Base-by-base conservation (phyloP, 306 rosid genomes). In the Lathyrus sativus region DNA sequence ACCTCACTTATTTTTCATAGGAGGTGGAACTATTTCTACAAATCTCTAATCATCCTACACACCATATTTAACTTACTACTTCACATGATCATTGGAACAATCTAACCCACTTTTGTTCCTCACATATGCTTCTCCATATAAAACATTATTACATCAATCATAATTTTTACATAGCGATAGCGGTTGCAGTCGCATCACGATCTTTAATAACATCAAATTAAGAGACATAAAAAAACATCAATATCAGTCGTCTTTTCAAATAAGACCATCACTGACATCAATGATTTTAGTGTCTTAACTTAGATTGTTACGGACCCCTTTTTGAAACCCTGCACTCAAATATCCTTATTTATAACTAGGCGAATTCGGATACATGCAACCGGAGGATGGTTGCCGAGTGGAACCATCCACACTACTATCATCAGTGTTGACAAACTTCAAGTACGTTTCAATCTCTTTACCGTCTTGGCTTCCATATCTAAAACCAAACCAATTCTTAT, bases 81-180 rank as follows among this genome's bases (percentile, higher is more conserved):
- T 68, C 45, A 45, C 95, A 90, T 81, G 86, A 29, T 91, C 92
- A 88, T 59, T 17, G 91, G 89, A 86, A 75, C 85, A 61, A 10
- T 55, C 4, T 70, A 79, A 79, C 29, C 72, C 65, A 75, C 50
- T 44, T 64, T 19, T 72, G 81, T 50, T 81, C 93, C 96, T 91
- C 91, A n/a, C 81, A 83, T 80, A 35, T 80, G 87, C 71, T 42
- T 64, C 13, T 70, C 53, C 57, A 65, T 55, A 33, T 60, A 33
- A 57, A 46, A 15, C 8, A 37, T 60, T 35, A 60, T 60, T 35
- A 60, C 26, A 60, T 4, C 8, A 37, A 15, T 24, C 37, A 5
- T 4, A 24, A 11, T 11, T 11, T 56, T 56, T 9, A 53, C 22
- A 51, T 51, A 28, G 0, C 8, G 2, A 11, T 10, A 10, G 8